Percentiles rank a stretch among this genome's conserved stretches.
These are phyloP conservation scores for Neurospora africana DNA, from an alignment of 495 filamentous ascomycete genomes.

Conservation along the genomic window DNA sequence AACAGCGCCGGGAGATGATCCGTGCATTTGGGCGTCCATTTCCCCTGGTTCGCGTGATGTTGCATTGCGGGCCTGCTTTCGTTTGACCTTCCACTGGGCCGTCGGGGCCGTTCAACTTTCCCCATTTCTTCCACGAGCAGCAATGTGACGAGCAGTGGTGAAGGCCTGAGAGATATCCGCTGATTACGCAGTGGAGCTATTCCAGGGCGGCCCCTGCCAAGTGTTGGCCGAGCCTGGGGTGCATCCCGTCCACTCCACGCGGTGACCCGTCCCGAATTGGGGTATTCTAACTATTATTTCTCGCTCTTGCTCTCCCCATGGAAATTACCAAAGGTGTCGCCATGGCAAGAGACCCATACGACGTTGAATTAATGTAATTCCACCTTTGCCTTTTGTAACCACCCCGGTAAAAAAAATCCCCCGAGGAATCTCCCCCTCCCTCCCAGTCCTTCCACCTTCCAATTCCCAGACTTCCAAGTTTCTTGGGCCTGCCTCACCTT, in stretches of 20 bases:
- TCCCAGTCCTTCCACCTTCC: not conserved
- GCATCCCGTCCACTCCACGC: not conserved
- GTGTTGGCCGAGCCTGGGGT: not conserved
- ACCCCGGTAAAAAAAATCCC: not conserved
- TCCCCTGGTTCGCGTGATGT: not conserved
- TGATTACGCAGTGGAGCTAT: not conserved
- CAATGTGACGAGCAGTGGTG: not conserved
- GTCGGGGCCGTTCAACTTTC: not conserved
- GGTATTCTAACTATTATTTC: not conserved
- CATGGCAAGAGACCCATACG: not conserved
- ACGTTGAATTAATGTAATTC: not conserved
- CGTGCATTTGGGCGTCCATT: not conserved
- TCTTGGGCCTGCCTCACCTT: not conserved
- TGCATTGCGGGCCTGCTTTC: not conserved
- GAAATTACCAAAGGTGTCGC: slow-evolving; percentile 1
- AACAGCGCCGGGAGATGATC: not conserved
- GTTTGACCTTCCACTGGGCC: not conserved
- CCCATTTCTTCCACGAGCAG: not conserved
- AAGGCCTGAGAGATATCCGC: not conserved
- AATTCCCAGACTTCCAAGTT: not conserved
- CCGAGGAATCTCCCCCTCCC: not conserved
- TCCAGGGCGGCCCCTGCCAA: not conserved
- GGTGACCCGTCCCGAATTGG: not conserved
- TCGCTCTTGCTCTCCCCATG: not conserved
- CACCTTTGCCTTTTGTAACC: not conserved